These are phyloP conservation scores for Kwoniella europaea DNA, from an alignment of 768 basidiomycete species.

Conservation along the genomic window DNA sequence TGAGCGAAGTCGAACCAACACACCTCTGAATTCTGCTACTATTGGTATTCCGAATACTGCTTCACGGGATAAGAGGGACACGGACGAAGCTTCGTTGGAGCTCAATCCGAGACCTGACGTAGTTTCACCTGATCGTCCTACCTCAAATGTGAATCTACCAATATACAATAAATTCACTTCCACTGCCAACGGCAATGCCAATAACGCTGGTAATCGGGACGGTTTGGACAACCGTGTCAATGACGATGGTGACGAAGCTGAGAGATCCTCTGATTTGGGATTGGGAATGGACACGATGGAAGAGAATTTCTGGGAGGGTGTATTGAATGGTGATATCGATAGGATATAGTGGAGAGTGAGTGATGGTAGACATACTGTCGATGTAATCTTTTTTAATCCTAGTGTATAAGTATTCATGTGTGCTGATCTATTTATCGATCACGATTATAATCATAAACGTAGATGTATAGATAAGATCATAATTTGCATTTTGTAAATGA, in stretches of 20 bases:
- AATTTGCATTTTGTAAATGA: not conserved
- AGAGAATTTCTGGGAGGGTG: conserved; percentile 25
- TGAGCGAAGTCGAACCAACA: conserved; percentile 1
- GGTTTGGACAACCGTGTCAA: not conserved
- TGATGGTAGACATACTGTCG: not conserved
- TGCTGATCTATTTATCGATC: no score
- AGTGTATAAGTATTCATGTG: no score
- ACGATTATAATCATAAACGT: no score
- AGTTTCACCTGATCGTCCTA: no score
- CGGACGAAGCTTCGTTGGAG: conserved; percentile 18
- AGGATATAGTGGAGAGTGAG: not conserved
- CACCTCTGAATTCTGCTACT: not conserved
- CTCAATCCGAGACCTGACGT: not conserved
- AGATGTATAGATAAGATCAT: no score
- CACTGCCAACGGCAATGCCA: not conserved
- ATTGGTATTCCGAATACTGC: no score
- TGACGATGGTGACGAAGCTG: conserved; percentile 13
- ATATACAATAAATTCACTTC: not conserved
- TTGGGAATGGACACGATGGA: conserved; percentile 12
- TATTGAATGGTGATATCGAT: conserved; percentile 22
- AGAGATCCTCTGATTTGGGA: conserved; percentile 19
- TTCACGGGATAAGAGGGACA: not conserved
- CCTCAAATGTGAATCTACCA: not conserved
- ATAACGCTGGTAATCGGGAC: not conserved
- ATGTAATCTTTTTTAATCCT: no score